Evolutionary conservation across 2,329 filamentous ascomycete species (phyloP).

Genomic region (Pseudogymnoascus sp.): DNA sequence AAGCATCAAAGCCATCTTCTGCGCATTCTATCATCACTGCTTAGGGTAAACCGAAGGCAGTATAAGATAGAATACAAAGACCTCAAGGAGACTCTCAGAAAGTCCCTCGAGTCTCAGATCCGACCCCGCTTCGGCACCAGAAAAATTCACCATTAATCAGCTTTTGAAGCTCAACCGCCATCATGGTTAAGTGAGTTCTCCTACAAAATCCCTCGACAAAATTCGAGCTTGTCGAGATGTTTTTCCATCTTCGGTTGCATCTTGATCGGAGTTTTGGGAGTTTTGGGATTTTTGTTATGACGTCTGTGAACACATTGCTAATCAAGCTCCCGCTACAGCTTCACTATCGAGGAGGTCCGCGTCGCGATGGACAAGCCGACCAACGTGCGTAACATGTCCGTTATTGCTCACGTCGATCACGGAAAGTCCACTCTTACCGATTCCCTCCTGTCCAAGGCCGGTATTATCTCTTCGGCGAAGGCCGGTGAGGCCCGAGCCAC

Average conservation of each 20-base stretch:
- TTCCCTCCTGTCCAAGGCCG: conserved; percentile 96
- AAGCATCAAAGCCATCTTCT: conserved; percentile 21
- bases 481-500: conserved; percentile 94
- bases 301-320: conserved; percentile 34
- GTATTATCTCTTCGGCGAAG: conserved; percentile 98
- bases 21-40: conserved; percentile 25
- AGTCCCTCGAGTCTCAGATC: conserved; percentile 22
- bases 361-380: conserved; percentile 69
- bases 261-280: not conserved
- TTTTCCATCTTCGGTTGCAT: conserved; percentile 1
- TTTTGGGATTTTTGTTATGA: conserved; percentile 3
- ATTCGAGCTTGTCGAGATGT: not conserved
- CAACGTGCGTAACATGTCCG: conserved; percentile 93
- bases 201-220: conserved; percentile 2
- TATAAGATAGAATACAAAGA: conserved; percentile 20
- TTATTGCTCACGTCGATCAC: conserved; percentile 99
- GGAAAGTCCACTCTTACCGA: conserved; percentile 99
- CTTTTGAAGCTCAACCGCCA: conserved; percentile 65
- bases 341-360: conserved; percentile 94
- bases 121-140: conserved; percentile 21
- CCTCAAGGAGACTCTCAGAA: conserved; percentile 20
- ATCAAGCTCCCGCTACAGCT: conserved; percentile 57
- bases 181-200: conserved; percentile 96
- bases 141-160: conserved; percentile 28
- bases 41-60: conserved; percentile 24